Conservation (phyloP, 805 yeast genomes). For the Candida xiaguanensis region DNA sequence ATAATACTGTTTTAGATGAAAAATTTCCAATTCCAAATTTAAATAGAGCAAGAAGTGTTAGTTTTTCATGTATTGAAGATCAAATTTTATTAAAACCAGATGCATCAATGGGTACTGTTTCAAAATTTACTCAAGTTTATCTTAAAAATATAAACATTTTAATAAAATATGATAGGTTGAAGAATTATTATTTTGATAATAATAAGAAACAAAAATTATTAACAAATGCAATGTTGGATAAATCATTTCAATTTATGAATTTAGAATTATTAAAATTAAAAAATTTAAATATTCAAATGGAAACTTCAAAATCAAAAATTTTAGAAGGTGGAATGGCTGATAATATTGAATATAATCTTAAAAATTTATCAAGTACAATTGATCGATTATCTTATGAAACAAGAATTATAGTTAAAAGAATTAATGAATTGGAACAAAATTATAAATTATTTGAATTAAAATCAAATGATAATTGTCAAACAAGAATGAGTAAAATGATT, state of each 20-base stretch:
- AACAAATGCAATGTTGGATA: conserved; percentile 14
- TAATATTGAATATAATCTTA: conserved; percentile 25
- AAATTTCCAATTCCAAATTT: not conserved
- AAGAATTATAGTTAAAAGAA: conserved; percentile 35
- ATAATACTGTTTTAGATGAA: not conserved
- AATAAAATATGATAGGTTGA: conserved; percentile 19
- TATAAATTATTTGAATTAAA: conserved; percentile 24
- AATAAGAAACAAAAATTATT: not conserved
- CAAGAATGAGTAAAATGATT: conserved; percentile 23
- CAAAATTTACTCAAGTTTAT: conserved; percentile 17
- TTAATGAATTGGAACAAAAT: conserved; percentile 38
- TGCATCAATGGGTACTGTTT: conserved; percentile 12
- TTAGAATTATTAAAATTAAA: conserved; percentile 27
- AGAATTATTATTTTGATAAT: conserved; percentile 11
- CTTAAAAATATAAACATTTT: conserved; percentile 15
- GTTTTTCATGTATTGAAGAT: conserved; percentile 23
- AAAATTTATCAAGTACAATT: conserved; percentile 28
- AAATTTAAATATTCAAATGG: conserved; percentile 24
- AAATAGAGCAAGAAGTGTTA: conserved; percentile 15
- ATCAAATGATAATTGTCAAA: conserved; percentile 23
- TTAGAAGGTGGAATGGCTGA: conserved; percentile 28
- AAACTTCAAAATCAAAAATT: conserved; percentile 18
- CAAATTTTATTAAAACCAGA: conserved; percentile 5
- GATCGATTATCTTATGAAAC: conserved; percentile 40
- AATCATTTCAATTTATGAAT: conserved; percentile 24